Evolutionary conservation across 805 yeast genomes (phyloP).

Genomic region (Yarrowia sp.): DNA sequence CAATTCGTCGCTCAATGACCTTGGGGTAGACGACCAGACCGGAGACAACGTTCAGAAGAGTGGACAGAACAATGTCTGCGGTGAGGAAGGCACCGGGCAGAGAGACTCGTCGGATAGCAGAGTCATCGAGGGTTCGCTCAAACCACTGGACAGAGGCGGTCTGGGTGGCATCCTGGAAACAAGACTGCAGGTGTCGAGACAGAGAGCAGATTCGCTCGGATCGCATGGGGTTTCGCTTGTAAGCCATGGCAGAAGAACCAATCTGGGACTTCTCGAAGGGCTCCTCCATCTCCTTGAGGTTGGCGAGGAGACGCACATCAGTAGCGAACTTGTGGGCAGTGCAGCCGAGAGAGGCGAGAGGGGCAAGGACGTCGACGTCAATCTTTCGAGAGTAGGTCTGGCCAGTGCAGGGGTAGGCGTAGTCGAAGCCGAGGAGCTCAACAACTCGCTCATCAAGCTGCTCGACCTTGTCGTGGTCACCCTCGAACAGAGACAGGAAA

Average conservation of each 20-base stretch:
- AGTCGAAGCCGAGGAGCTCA: slow-evolving; percentile 87
- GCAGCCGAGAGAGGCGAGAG: slow-evolving; percentile 92
- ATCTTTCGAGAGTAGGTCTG: slow-evolving; percentile 99
- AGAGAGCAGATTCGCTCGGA: slow-evolving; percentile 98
- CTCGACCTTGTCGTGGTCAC: slow-evolving; percentile 96
- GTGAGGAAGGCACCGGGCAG: slow-evolving; percentile 95
- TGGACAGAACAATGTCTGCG: slow-evolving; percentile 86
- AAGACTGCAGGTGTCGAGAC: slow-evolving; percentile 89
- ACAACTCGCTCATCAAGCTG: slow-evolving; percentile 86
- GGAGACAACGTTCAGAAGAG: slow-evolving; percentile 85
- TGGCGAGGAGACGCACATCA: slow-evolving; percentile 91
- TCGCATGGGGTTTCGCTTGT: slow-evolving; percentile 99
- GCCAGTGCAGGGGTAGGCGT: slow-evolving; percentile 96
- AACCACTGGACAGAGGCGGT: slow-evolving; percentile 99
- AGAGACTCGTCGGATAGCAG: slow-evolving; percentile 95
- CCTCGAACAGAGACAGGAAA: slow-evolving; percentile 90
- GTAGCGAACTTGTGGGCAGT: slow-evolving; percentile 97
- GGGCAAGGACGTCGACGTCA: slow-evolving; percentile 89
- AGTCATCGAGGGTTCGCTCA: slow-evolving; percentile 96
- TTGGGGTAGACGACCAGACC: slow-evolving; percentile 98
- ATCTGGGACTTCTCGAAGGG: slow-evolving; percentile 98
- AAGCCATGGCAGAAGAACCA: slow-evolving; percentile 98
- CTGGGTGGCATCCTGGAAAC: slow-evolving; percentile 89
- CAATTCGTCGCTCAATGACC: slow-evolving; percentile 95
- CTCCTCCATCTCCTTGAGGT: slow-evolving; percentile 95